Base-by-base conservation (phyloP, 441 rosid species). In the Bruguiera hainesii region DNA sequence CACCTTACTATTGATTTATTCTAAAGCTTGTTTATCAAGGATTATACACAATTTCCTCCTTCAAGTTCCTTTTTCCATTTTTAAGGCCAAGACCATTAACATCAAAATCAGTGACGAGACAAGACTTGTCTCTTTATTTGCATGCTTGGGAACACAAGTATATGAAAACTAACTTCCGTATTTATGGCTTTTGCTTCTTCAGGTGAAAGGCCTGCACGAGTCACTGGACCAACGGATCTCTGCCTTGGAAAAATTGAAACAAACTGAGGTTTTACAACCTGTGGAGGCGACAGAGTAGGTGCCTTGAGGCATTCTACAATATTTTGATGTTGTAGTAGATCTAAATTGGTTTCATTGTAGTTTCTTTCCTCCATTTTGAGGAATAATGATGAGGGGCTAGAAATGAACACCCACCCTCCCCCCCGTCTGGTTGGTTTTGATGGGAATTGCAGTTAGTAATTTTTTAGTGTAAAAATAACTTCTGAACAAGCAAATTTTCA, bases 221-320 rank as follows among this genome's bases (percentile, higher is more conserved):
- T 82, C 90, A 8, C 71, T 90, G 65, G 90, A 90, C 66, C 75
- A 78, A 66, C 80, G 89, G 73, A 80, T 88, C 74, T 86, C 87
- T 57, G 66, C 76, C 50, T 78, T 88, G 76, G 96, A 90, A 75
- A 85, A 77, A 70, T 65, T 86, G 80, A 88, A 84, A 75, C 86
- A 73, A 76, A 74, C 71, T 68, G 92, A 88, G 78, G 82, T 73
- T 73, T 71, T 90, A 60, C 84, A 77, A 60, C 81, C 79, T 21
- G 82, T 69, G 63, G 86, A 85, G 50, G 80, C 80, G 56, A 70
- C 85, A 42, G 86, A 89, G 66, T 86, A 90, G 80, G 28, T 59
- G 64, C 23, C 39, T 57, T 31, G 61, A 51, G 51, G 73, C 30
- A 16, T 65, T 37, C 68, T 57, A 51, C 72, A 39, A 64, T 10